These are phyloP conservation scores for Phytophthora sp. DNA, from an alignment of 352 stramenopile species.

Conservation along the genomic window DNA sequence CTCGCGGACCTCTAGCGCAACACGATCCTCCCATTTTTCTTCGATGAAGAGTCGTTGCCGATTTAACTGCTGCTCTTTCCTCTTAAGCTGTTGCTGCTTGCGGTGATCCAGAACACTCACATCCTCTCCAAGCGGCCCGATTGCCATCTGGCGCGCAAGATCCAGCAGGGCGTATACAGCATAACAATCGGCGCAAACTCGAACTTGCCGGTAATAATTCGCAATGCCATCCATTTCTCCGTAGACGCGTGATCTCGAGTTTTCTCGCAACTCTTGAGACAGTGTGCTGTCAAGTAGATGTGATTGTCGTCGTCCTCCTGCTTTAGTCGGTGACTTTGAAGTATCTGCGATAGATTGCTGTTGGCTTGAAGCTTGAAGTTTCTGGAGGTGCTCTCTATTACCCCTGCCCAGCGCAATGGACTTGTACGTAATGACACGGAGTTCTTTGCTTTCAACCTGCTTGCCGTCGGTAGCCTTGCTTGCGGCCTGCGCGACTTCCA, in stretches of 20 bases:
- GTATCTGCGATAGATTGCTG: neutral
- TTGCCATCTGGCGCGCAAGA: slow-evolving; percentile 52
- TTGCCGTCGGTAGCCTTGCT: slow-evolving; percentile 13
- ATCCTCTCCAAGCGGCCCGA: slow-evolving; percentile 4
- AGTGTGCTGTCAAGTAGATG: slow-evolving; percentile 57
- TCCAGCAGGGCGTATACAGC: slow-evolving; percentile 89
- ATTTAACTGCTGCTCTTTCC: slow-evolving; percentile 17
- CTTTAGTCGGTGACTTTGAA: slow-evolving; percentile 4
- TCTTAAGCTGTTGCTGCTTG: slow-evolving; percentile 30
- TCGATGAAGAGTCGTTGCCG: slow-evolving; percentile 33
- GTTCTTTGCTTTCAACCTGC: slow-evolving; percentile 20
- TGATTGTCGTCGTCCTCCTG: slow-evolving; percentile 20
- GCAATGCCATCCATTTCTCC: slow-evolving; percentile 63
- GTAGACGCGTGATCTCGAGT: slow-evolving; percentile 54
- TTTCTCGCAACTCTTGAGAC: slow-evolving; percentile 57
- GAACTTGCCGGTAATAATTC: slow-evolving; percentile 86
- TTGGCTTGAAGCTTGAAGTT: slow-evolving; percentile 12
- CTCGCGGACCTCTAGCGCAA: slow-evolving; percentile 45
- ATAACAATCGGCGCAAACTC: slow-evolving; percentile 87
- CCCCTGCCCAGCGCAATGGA: slow-evolving; percentile 76
- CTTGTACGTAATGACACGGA: slow-evolving; percentile 75
- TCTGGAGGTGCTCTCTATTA: slow-evolving; percentile 55
- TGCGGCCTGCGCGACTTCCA: slow-evolving; percentile 39
- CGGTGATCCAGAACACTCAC: slow-evolving; percentile 20
- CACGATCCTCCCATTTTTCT: slow-evolving; percentile 50